Base-by-base conservation (phyloP, 2,329 filamentous ascomycete genomes). In the Sporothrix humicola region DNA sequence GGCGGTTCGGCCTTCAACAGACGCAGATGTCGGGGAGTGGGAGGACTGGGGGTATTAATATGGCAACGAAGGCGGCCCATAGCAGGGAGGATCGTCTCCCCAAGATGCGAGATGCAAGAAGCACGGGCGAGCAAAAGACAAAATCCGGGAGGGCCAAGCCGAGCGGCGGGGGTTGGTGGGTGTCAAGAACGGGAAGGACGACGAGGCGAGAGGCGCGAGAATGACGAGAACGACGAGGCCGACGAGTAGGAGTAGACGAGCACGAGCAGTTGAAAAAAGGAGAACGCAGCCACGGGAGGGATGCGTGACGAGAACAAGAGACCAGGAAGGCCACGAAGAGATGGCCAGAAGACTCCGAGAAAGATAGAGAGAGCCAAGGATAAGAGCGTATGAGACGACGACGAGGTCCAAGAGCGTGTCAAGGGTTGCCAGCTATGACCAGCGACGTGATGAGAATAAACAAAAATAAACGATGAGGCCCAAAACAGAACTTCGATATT, bases 41-140 rank as follows among this genome's bases (percentile, higher is more conserved):
- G 79, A 82, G 81, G 83, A 83, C 82, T 23, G 31, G 50, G 76
- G 79, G 74, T 77, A 74, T 82, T 81, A 82, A 83, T 84, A 83
- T 83, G 81, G 79, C 80, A 81, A 80, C 76, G 76, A 77, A 77
- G 79, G 78, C 23, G 73, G 73, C 73, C 78, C 78, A 80, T 80
- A 79, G 75, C 77, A 80, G 77, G 78, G 78, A 72, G 59, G 58
- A 44, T 52, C 17, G 71, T 58, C 59, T 58, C 20, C 20, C 48
- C 20, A 56, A 56, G 10, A 75, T 37, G 31, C 31, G 31, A 80
- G 77, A 78, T 78, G 78, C 77, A 80, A 78, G 80, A 81, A 61
- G 71, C 44, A 69, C 71, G 50, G 71, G 50, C 31, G 48, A 72
- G 15, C 3, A 66, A 75, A 15, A 65, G 52, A n/a, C 48, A 23